Percentiles rank a stretch among this genome's conserved stretches.
These are phyloP conservation scores for Periconia sp. DNA, from an alignment of 2,329 filamentous ascomycete genomes.

Conservation along the genomic window DNA sequence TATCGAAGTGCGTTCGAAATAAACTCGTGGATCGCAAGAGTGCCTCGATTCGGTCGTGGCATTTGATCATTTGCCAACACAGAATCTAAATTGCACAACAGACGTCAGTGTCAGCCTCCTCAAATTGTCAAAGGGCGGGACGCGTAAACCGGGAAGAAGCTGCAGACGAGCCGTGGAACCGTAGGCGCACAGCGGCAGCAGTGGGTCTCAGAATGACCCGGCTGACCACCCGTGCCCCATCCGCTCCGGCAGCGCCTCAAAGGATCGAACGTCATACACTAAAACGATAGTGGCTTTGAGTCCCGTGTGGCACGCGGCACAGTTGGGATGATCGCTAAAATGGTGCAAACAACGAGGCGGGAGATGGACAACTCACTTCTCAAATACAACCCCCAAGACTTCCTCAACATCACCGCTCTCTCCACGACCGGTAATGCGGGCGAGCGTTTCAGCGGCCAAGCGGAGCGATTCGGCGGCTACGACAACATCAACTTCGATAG, in stretches of 20 bases:
- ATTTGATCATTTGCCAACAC: conserved; percentile 34
- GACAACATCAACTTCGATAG: conserved; percentile 76
- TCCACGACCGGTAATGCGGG: conserved; percentile 84
- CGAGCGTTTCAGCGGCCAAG: conserved; percentile 50
- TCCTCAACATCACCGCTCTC: conserved; percentile 92
- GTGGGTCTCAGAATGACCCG: background rate
- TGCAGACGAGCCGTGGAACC: conserved; percentile 5
- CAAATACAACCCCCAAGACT: conserved; percentile 94
- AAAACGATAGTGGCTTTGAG: conserved; percentile 29
- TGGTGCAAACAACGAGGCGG: conserved; percentile 1
- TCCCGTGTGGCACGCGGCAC: background rate
- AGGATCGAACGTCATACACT: conserved; percentile 24
- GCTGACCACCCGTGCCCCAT: conserved; percentile 5
- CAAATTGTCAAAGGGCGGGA: background rate
- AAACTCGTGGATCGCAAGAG: too few species aligned
- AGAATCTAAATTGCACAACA: conserved; percentile 23
- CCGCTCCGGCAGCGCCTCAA: conserved; percentile 3
- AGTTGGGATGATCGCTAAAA: background rate
- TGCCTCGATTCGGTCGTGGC: too few species aligned
- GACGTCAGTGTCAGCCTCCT: conserved; percentile 2
- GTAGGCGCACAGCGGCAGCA: too few species aligned
- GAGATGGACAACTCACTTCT: conserved; percentile 72
- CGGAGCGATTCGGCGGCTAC: conserved; percentile 89
- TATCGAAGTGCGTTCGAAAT: too few species aligned
- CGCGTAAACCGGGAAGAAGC: background rate